Evolutionary conservation across 2,329 filamentous ascomycete genomes (phyloP).

Genomic region (Paracoccidioides lutzii): DNA sequence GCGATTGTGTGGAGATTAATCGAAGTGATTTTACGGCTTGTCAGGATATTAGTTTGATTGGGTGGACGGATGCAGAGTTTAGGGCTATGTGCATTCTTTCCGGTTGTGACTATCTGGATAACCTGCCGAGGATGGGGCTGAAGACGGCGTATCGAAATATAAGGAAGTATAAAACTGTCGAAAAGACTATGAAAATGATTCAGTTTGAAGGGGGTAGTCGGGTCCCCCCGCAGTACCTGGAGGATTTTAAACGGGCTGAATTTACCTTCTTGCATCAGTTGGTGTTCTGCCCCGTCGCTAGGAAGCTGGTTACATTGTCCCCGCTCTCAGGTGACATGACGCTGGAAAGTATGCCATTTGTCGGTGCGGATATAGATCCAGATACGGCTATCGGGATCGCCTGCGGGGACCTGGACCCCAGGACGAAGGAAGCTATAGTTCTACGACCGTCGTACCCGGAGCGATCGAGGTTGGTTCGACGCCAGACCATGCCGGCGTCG

Average conservation of each 20-base stretch:
- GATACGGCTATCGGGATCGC: constrained; percentile 63
- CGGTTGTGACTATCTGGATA: constrained; percentile 88
- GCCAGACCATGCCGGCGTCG: constrained; percentile 30
- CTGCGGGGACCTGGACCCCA: constrained; percentile 71
- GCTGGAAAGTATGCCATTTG: constrained; percentile 61
- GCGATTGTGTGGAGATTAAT: constrained; percentile 84
- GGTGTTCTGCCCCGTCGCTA: constrained; percentile 69
- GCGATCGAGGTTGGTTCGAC: constrained; percentile 25
- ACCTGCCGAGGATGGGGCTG: constrained; percentile 71
- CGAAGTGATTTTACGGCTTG: constrained; percentile 79
- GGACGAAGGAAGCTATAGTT: constrained; percentile 58
- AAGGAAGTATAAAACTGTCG: constrained; percentile 77
- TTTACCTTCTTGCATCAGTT: constrained; percentile 88
- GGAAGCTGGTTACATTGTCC: constrained; percentile 63
- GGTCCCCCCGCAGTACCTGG: constrained; percentile 68
- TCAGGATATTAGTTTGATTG: constrained; percentile 74
- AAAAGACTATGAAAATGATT: constrained; percentile 66
- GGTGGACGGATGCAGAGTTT: constrained; percentile 87
- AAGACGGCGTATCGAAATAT: constrained; percentile 89
- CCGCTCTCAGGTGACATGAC: constrained; percentile 50
- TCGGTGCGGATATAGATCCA: constrained; percentile 60
- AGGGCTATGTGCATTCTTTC: constrained; percentile 91
- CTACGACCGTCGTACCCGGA: constrained; percentile 23
- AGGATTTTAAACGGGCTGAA: constrained; percentile 74
- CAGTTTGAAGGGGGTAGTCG: constrained; percentile 80